Evolutionary conservation across 2,329 filamentous ascomycete genomes (phyloP), one percentile per base, ranked within the genome.

Genomic region (Pseudonectria buxi): DNA sequence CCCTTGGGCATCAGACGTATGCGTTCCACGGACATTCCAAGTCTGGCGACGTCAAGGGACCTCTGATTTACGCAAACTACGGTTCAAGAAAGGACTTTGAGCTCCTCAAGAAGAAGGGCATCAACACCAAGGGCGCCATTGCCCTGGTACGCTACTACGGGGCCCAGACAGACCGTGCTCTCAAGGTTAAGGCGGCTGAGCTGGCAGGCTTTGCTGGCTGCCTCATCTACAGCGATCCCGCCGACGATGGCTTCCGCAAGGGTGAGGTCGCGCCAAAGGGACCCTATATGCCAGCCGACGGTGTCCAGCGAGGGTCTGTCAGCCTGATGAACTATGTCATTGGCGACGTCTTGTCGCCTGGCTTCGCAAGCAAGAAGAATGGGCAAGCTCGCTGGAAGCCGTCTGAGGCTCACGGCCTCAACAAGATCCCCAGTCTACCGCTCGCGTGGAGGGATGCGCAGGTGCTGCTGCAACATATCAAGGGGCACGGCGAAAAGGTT

Each of bases 181-280:
- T 94, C 49, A 95, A 96, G 60, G 76, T 98, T 51, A 94, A 90
- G 63, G 85, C 86, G 9, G 92, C 92, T 1, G 86, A 95, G 61
- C 59, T 86, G 49, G 86, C 84, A 11, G 92, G 92, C 2, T 92
- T 88, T 45, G 78, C 73, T 2, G 92, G 90, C 11, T 94, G 87
- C 51, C 76, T 98, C 37, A 85, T 95, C 39, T 98, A 95, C 65
- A 94, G 83, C 33, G 92, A 96, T 56, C 90, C 90, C 0, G 72
- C 74, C 2, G 83, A 95, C 33, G 84, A 94, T 55, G 88, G 88
- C 2, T 92, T 89, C 51, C 60, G 75, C 18, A 76, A 76, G 46
- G 89, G 88, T 4, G 69, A 78, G 1, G 71, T 77, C 0, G 88
- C 81, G 46, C 89, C 90, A 0, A 68, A 83, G 15, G 89, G 88